A percentile compares a stretch with the other conserved stretches of the same genome.
phyloP scores from a whole-genome alignment of 192 early-diverging fungal genomes.

The Backusella mclennaniae region DNA sequence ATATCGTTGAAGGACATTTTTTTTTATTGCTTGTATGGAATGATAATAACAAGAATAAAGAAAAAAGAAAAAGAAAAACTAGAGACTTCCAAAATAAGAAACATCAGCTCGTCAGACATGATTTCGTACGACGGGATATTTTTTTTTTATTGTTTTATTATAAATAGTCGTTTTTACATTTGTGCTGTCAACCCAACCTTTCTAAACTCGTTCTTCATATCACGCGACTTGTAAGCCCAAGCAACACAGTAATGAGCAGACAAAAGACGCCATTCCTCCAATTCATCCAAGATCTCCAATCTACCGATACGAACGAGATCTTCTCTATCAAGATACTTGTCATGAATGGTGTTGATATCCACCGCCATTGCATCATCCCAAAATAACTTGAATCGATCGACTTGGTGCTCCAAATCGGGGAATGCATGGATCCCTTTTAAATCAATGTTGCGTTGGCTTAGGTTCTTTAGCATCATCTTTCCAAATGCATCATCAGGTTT shows the following conservation, averaged over 20 bases:
- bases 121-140: background rate
- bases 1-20: conserved; percentile 23
- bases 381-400: conserved; percentile 61
- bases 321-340: conserved; percentile 30
- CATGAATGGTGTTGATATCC: conserved; percentile 63
- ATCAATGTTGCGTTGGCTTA: conserved; percentile 74
- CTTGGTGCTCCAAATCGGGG: conserved; percentile 71
- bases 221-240: conserved; percentile 54
- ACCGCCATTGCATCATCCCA: conserved; percentile 59
- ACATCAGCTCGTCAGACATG: background rate
- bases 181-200: background rate
- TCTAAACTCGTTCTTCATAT: background rate
- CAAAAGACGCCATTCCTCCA: conserved; percentile 88
- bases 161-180: background rate
- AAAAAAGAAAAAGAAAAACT: background rate
- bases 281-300: conserved; percentile 88
- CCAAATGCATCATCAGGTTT: conserved; percentile 90
- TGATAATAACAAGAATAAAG: background rate
- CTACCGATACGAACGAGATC: conserved; percentile 52
- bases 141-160: background rate
- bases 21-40: background rate
- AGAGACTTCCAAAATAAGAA: conserved; percentile 3
- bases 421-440: conserved; percentile 74
- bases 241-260: conserved; percentile 85
- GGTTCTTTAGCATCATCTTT: conserved; percentile 85